Base-by-base conservation (phyloP, 2,329 filamentous ascomycete species). In the Herpotrichia juniperi region DNA sequence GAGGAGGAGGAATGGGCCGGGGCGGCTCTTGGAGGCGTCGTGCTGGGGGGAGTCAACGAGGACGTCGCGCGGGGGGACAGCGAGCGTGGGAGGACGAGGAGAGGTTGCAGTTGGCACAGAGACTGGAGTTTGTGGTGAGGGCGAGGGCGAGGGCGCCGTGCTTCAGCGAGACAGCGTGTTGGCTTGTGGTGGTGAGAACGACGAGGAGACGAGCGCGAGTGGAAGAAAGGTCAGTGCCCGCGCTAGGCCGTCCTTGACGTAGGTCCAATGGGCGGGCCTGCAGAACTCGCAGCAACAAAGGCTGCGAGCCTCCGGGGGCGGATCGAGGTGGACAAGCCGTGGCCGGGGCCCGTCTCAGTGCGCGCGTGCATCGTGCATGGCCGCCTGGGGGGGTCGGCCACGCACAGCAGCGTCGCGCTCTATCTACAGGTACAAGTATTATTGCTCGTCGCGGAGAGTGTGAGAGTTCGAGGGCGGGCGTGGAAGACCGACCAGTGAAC, bases 21-120 rank as follows among this genome's bases (percentile, higher is more conserved):
- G 61, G 65, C 56, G 63, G 66, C 53, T 61, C 58, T 53, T 53
- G 2, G 54, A 54, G 60, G 58, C 55, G 66, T 50, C 53, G 58
- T 53, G 49, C 51, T 46, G 62, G 51, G 51, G 54, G 57, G n/a
- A 54, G 45, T 43, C 53, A 63, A 66, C 60, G 67, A 68, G 65
- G 64, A 62, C 57, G 56, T 53, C 42, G 66, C 54, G 60, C 58
- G 65, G 59, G 61, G 55, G 55, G 45, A 58, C 45, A 53, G 51
- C 32, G 53, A 51, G 43, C 34, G 50, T 48, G 35, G 48, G 50
- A 46, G 53, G 52, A 51, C 59, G 55, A 57, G 51, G 48, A 14
- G 26, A 52, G 51, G 62, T 60, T 60, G 59, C 22, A 49, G 47
- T 62, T 43, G 59, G 61, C 43, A 44, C 10, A 28, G 37, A 43